phyloP scores from a whole-genome alignment of 106 monocot genomes.

The Dioscorea alata region DNA sequence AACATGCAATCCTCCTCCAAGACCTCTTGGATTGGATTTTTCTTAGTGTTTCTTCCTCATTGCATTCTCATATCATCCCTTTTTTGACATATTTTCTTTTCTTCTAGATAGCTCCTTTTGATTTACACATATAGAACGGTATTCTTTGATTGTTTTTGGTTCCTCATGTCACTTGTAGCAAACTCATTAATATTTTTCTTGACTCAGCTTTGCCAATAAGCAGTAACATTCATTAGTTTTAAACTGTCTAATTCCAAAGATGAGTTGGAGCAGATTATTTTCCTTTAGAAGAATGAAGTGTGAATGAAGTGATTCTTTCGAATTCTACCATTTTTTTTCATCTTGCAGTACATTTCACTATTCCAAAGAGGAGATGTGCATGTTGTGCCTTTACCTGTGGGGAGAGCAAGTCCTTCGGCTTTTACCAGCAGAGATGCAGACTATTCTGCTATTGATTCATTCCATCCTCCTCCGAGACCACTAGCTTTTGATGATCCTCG shows the following conservation, averaged over 20 bases:
- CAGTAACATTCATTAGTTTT: neutral
- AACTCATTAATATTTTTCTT: neutral
- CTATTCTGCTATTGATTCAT: constrained; percentile 45
- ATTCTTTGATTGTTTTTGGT: neutral
- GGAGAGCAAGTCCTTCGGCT: constrained; percentile 19
- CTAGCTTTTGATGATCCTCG: constrained; percentile 79
- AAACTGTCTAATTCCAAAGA: too few relatives aligned
- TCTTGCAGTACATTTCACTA: constrained; percentile 49
- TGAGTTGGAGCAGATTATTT: neutral
- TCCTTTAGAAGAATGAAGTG: neutral
- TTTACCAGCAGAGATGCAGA: constrained; percentile 15
- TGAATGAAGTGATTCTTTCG: neutral
- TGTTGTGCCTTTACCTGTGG: constrained; percentile 24
- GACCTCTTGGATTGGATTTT: too few relatives aligned
- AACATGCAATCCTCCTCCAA: too few relatives aligned
- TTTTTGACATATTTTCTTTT: too few relatives aligned
- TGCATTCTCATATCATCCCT: too few relatives aligned
- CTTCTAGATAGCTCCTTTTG: too few relatives aligned
- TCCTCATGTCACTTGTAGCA: neutral
- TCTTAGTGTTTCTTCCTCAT: too few relatives aligned
- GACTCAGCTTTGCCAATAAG: neutral
- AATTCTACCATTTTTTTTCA: neutral
- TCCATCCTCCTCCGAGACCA: constrained; percentile 65
- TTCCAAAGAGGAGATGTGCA: constrained; percentile 41
- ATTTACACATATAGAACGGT: neutral